These are phyloP conservation scores for Aspergillus phoenicis DNA, from an alignment of 2,329 filamentous ascomycete species.

Conservation along the genomic window DNA sequence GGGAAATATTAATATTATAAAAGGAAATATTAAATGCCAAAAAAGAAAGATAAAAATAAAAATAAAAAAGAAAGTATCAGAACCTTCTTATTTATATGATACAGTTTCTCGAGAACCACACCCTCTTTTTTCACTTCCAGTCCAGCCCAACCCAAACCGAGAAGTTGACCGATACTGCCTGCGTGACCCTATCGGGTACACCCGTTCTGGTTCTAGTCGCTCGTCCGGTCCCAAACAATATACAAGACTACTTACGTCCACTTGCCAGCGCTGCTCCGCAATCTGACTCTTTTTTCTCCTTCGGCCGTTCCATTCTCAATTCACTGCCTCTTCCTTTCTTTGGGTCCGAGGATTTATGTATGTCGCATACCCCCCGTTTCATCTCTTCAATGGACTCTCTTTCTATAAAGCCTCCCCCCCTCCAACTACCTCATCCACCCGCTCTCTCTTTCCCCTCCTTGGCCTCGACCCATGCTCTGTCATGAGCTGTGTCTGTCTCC, in stretches of 20 bases:
- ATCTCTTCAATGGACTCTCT: constrained; percentile 27
- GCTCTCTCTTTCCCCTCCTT: constrained; percentile 12
- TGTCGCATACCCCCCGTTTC: constrained; percentile 22
- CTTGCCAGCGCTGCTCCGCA: constrained; percentile 22
- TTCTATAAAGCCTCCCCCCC: constrained; percentile 16
- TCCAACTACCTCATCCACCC: constrained; percentile 3
- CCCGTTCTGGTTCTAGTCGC: constrained; percentile 25
- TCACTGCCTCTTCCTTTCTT: constrained; percentile 9
- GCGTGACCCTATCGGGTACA: constrained; percentile 21
- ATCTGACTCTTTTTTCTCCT: constrained; percentile 17
- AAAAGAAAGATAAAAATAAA: not conserved
- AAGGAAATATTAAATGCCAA: constrained; percentile 6
- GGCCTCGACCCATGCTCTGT: constrained; percentile 17
- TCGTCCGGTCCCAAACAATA: constrained; percentile 16
- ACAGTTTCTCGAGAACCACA: not conserved
- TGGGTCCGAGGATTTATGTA: constrained; percentile 19
- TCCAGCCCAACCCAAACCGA: not conserved
- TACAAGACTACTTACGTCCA: constrained; percentile 21
- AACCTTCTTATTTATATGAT: constrained; percentile 15
- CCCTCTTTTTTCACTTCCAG: constrained; percentile 2
- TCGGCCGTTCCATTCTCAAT: constrained; percentile 10
- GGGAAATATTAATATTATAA: constrained; percentile 1
- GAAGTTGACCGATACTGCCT: not conserved
- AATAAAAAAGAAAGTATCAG: constrained; percentile 3
- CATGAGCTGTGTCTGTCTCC: constrained; percentile 25